phyloP scores from a whole-genome alignment of 2,329 filamentous ascomycete species.

The Bipolaris sorokiniana region DNA sequence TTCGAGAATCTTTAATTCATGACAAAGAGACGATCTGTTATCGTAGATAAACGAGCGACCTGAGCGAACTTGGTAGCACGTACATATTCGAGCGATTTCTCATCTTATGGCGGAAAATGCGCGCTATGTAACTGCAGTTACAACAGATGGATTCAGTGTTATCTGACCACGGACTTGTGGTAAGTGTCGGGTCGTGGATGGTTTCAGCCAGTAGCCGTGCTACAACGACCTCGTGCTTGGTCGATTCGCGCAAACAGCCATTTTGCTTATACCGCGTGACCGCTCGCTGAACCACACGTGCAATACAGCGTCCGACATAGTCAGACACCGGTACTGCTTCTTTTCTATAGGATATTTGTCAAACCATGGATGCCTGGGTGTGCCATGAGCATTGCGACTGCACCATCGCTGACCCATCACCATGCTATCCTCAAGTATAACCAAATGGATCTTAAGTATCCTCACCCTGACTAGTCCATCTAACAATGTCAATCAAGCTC shows the following conservation, averaged over 20 bases:
- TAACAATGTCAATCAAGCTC: background rate
- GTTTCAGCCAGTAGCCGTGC: constrained; percentile 1
- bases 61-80: background rate
- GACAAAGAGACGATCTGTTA: constrained; percentile 1
- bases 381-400: constrained; percentile 3
- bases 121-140: background rate
- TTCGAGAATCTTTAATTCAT: constrained; percentile 87
- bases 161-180: too few species aligned
- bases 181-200: too few species aligned
- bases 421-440: constrained; percentile 5
- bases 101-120: background rate
- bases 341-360: background rate
- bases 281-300: constrained; percentile 10
- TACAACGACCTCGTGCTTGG: constrained; percentile 20
- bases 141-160: background rate
- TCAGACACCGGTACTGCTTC: background rate
- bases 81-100: background rate
- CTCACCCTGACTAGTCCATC: background rate
- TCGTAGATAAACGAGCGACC: background rate
- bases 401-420: constrained; percentile 3
- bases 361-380: background rate
- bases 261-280: constrained; percentile 17
- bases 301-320: background rate
- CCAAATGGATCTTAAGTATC: constrained; percentile 5
- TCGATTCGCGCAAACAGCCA: constrained; percentile 18